These are phyloP conservation scores for Colletotrichum zoysiae DNA, from an alignment of 2,329 filamentous ascomycete genomes.

Conservation along the genomic window DNA sequence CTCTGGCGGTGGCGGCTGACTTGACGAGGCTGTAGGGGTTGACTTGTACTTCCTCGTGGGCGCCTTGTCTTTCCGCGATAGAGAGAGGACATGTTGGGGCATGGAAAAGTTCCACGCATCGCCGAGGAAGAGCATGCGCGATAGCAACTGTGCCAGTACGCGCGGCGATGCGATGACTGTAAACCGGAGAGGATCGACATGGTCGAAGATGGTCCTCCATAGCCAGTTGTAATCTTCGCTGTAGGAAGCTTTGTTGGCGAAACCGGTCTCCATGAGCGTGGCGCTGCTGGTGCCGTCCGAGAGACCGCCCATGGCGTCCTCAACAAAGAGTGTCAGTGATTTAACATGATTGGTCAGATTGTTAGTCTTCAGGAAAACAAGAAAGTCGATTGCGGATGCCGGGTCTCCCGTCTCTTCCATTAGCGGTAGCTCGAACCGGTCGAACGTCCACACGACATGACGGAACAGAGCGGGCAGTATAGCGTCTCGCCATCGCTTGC, in stretches of 20 bases:
- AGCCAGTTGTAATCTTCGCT: conserved; percentile 56
- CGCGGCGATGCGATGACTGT: conserved; percentile 72
- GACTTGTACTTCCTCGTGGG: not conserved
- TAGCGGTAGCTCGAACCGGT: conserved; percentile 48
- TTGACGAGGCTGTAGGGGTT: not conserved
- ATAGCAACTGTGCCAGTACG: conserved; percentile 71
- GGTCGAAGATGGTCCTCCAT: conserved; percentile 68
- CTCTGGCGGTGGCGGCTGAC: not conserved
- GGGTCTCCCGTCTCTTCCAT: conserved; percentile 44
- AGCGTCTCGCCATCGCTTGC: conserved; percentile 64
- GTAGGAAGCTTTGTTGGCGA: conserved; percentile 34
- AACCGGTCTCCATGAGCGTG: conserved; percentile 30
- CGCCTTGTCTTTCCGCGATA: conserved; percentile 50
- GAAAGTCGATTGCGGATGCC: conserved; percentile 49
- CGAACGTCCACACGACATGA: conserved; percentile 60
- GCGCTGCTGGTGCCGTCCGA: conserved; percentile 29
- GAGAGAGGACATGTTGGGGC: conserved; percentile 70
- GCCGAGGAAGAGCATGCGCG: conserved; percentile 66
- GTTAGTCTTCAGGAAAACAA: conserved; percentile 55
- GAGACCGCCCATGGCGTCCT: conserved; percentile 42
- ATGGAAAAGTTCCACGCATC: conserved; percentile 75
- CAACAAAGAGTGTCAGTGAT: conserved; percentile 56
- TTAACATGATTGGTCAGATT: conserved; percentile 55
- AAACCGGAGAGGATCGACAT: conserved; percentile 65
- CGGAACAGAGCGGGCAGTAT: conserved; percentile 69